A percentile compares a stretch with the other conserved stretches of the same genome.
These are phyloP conservation scores for Wickerhamiella parazyma DNA, from an alignment of 805 yeast genomes.

Conservation along the genomic window DNA sequence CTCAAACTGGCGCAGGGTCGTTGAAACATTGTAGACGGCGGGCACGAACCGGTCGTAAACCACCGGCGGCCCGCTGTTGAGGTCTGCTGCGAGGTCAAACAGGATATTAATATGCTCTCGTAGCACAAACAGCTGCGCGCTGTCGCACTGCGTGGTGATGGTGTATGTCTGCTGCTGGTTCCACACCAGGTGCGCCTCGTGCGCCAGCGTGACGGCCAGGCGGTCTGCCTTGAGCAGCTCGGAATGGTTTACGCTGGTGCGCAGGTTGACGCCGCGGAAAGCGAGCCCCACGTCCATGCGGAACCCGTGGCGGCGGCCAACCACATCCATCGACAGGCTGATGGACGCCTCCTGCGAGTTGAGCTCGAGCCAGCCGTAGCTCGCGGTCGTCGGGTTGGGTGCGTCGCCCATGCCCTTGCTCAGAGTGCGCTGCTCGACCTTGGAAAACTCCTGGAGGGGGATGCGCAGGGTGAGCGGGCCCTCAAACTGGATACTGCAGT, in stretches of 20 bases:
- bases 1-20: slow-evolving; percentile 45
- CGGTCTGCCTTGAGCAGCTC: slow-evolving; percentile 48
- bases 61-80: slow-evolving; percentile 47
- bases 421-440: slow-evolving; percentile 31
- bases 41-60: slow-evolving; percentile 73
- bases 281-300: slow-evolving; percentile 34
- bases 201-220: slow-evolving; percentile 40
- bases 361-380: slow-evolving; percentile 89
- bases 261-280: slow-evolving; percentile 44
- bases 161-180: slow-evolving; percentile 64
- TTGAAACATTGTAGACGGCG: slow-evolving; percentile 42
- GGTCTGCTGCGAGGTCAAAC: slow-evolving; percentile 63
- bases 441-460: slow-evolving; percentile 76
- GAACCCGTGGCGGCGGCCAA: slow-evolving; percentile 41
- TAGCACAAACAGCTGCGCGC: slow-evolving; percentile 48
- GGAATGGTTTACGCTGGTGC: slow-evolving; percentile 84
- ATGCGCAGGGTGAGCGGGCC: slow-evolving; percentile 60
- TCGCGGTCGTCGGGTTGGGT: slow-evolving; percentile 28
- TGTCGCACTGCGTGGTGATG: slow-evolving; percentile 39
- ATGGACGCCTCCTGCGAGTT: slow-evolving; percentile 44
- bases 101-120: slow-evolving; percentile 71
- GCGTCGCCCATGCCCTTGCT: slow-evolving; percentile 15
- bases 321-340: slow-evolving; percentile 34
- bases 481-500: slow-evolving; percentile 38
- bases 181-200: slow-evolving; percentile 71